These are phyloP conservation scores for Corymbia calophylla DNA, from an alignment of 441 rosid genomes.

Conservation along the genomic window DNA sequence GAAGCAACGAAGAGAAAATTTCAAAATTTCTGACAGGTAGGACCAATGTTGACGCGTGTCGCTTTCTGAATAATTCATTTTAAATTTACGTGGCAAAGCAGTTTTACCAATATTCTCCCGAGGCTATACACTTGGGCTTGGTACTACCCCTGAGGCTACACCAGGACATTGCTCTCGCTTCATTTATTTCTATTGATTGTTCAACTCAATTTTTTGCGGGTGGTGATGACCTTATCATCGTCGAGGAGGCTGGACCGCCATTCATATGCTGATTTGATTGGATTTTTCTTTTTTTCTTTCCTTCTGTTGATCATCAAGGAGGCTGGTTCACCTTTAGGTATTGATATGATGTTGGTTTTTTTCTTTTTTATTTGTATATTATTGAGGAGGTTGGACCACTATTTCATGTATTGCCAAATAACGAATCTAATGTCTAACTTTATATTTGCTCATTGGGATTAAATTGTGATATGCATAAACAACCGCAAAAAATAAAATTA, in stretches of 20 bases:
- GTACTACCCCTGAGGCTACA: too few relatives aligned
- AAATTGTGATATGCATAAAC: not conserved
- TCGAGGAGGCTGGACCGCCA: too few relatives aligned
- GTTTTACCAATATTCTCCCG: too few relatives aligned
- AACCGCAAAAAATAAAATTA: not conserved
- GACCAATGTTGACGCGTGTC: not conserved
- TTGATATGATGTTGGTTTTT: not conserved
- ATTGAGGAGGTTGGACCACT: not conserved
- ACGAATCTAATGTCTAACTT: not conserved
- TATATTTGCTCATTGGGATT: not conserved
- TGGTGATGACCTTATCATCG: too few relatives aligned
- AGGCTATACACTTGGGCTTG: too few relatives aligned
- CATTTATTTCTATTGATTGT: too few relatives aligned
- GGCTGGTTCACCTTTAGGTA: not conserved
- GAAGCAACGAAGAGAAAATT: not conserved
- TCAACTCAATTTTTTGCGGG: too few relatives aligned
- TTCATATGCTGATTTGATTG: too few relatives aligned
- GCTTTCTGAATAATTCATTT: not conserved
- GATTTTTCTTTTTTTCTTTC: too few relatives aligned
- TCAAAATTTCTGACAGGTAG: not conserved
- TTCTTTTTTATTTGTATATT: not conserved
- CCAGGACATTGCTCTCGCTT: too few relatives aligned
- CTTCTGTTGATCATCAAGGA: too few relatives aligned
- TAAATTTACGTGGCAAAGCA: not conserved
- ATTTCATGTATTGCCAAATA: not conserved